These are phyloP conservation scores for Clarkia xantiana DNA, from an alignment of 345 rosid species.

Conservation along the genomic window DNA sequence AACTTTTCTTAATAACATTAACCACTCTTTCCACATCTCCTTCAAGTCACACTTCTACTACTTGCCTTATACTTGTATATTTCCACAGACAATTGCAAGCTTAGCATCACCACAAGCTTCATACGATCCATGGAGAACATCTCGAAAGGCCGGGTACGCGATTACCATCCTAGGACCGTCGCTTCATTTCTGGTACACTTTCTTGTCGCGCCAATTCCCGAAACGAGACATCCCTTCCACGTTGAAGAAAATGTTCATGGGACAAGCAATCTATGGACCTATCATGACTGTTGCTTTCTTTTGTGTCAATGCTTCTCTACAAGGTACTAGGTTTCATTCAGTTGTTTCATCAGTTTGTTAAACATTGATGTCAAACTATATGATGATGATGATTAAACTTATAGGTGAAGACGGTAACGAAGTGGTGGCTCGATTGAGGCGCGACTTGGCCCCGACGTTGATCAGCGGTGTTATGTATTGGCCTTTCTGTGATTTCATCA, in stretches of 20 bases:
- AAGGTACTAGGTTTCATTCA: constrained; percentile 25
- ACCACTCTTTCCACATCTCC: neutral
- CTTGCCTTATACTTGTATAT: neutral
- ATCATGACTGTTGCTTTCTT: constrained; percentile 62
- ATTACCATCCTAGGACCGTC: constrained; percentile 63
- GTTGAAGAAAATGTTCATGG: constrained; percentile 79
- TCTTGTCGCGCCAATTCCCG: constrained; percentile 58
- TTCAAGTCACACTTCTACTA: neutral
- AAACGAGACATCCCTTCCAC: constrained; percentile 61
- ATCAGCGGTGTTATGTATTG: constrained; percentile 67
- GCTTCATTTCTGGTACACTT: constrained; percentile 74
- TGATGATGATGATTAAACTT: too few relatives aligned
- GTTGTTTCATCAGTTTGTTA: neutral
- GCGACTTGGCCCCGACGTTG: constrained; percentile 66
- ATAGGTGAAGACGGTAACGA: constrained; percentile 56
- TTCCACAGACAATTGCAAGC: constrained; percentile 29
- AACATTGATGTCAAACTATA: too few relatives aligned
- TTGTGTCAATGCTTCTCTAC: constrained; percentile 49
- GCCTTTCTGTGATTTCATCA: constrained; percentile 84
- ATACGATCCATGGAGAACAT: constrained; percentile 64
- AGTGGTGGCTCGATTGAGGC: constrained; percentile 53
- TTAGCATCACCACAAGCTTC: constrained; percentile 29
- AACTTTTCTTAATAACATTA: neutral
- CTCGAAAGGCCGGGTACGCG: constrained; percentile 83
- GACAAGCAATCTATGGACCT: constrained; percentile 64